These are phyloP conservation scores for Wickerhamomyces alni DNA, from an alignment of 805 yeast species.

Conservation along the genomic window DNA sequence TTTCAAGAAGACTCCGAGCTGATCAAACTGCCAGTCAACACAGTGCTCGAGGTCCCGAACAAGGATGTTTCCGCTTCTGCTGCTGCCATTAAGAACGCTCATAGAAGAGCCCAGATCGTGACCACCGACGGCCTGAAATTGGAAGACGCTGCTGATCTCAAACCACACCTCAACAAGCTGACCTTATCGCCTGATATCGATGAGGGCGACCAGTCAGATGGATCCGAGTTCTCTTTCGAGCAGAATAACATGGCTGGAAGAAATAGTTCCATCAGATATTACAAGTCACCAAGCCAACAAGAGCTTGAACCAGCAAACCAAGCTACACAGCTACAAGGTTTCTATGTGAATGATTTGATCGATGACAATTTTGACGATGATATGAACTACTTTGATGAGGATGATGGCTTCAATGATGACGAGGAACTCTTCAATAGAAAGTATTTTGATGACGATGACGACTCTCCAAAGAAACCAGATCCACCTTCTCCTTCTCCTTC, in stretches of 20 bases:
- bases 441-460: constrained; percentile 23
- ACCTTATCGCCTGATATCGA: neutral
- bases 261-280: constrained; percentile 48
- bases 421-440: constrained; percentile 26
- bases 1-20: constrained; percentile 4
- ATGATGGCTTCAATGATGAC: constrained; percentile 27
- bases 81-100: constrained; percentile 12
- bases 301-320: constrained; percentile 8
- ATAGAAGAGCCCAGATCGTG: constrained; percentile 22
- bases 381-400: constrained; percentile 31
- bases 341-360: constrained; percentile 33
- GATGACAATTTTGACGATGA: constrained; percentile 39
- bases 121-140: constrained; percentile 9
- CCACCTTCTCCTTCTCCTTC: too few species aligned
- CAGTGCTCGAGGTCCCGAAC: constrained; percentile 17
- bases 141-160: neutral
- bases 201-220: constrained; percentile 2
- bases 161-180: neutral
- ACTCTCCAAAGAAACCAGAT: neutral
- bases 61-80: neutral
- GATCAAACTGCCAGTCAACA: constrained; percentile 13
- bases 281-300: constrained; percentile 28
- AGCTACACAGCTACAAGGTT: constrained; percentile 24
- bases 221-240: constrained; percentile 45
- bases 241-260: constrained; percentile 40